Evolutionary conservation across 2,329 filamentous ascomycete species (phyloP).

Genomic region (Pseudomassariella vexata): DNA sequence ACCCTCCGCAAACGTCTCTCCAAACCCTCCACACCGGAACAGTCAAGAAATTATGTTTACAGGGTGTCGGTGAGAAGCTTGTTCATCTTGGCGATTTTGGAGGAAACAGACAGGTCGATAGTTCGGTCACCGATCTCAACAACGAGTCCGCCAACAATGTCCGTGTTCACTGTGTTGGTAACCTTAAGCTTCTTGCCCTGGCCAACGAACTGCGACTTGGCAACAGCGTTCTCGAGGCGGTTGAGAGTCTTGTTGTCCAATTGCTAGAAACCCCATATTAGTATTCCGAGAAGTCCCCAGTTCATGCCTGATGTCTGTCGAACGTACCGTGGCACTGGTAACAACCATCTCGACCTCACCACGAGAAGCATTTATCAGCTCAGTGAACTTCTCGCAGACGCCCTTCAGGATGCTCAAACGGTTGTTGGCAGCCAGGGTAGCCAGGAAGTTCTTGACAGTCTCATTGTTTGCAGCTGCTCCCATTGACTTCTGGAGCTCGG

Average conservation of each 20-base stretch:
- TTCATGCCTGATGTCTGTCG: too few relatives aligned
- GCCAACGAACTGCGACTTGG: constrained; percentile 84
- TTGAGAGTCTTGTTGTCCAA: constrained; percentile 82
- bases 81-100: constrained; percentile 97
- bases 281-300: too few relatives aligned
- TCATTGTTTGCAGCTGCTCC: constrained; percentile 62
- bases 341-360: constrained; percentile 93
- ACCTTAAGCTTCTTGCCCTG: constrained; percentile 98
- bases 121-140: constrained; percentile 97
- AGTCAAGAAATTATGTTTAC: constrained; percentile 59
- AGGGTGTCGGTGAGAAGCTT: constrained; percentile 94
- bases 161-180: constrained; percentile 88
- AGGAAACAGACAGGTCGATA: constrained; percentile 92
- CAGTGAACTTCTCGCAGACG: constrained; percentile 79
- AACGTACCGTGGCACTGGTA: constrained; percentile 81
- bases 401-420: constrained; percentile 75
- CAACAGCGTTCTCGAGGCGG: constrained; percentile 80
- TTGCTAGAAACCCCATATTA: constrained; percentile 46
- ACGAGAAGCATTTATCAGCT: constrained; percentile 80
- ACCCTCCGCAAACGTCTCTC: constrained; percentile 14
- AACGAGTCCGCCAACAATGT: constrained; percentile 87
- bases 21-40: constrained; percentile 5
- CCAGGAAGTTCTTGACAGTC: constrained; percentile 90
- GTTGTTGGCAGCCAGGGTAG: constrained; percentile 93
- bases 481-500: constrained; percentile 81